Evolutionary conservation across 352 stramenopile species (phyloP).

Genomic region (Phytophthora megakarya): DNA sequence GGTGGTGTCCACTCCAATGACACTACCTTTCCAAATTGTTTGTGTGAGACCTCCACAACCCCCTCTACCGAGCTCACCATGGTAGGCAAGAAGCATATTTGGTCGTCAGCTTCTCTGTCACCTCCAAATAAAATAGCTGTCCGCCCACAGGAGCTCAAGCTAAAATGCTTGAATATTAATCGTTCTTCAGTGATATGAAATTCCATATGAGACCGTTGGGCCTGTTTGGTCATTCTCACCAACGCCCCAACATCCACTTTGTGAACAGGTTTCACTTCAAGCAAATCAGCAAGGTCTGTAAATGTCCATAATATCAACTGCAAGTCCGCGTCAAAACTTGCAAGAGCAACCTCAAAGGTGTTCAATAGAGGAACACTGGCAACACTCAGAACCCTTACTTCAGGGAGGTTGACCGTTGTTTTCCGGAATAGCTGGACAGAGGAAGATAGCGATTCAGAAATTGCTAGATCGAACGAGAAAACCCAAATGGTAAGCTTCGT

Average conservation of each 20-base stretch:
- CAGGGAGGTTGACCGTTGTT: constrained; percentile 37
- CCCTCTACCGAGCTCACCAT: constrained; percentile 63
- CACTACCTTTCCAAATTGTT: constrained; percentile 64
- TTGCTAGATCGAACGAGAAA: constrained; percentile 47
- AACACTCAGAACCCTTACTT: constrained; percentile 41
- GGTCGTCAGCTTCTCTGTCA: constrained; percentile 26
- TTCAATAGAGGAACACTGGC: constrained; percentile 51
- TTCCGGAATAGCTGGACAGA: constrained; percentile 55
- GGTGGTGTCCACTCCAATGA: constrained; percentile 72
- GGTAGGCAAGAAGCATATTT: constrained; percentile 56
- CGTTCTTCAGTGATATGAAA: constrained; percentile 47
- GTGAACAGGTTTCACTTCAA: constrained; percentile 46
- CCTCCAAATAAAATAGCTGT: constrained; percentile 57
- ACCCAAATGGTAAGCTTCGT: constrained; percentile 59
- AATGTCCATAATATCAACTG: constrained; percentile 63
- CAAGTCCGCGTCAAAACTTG: constrained; percentile 45
- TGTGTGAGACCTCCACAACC: constrained; percentile 53
- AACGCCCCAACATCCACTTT: constrained; percentile 44
- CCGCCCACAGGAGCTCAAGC: constrained; percentile 60
- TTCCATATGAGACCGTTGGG: constrained; percentile 37
- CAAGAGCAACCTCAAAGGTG: constrained; percentile 53
- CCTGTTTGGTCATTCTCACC: constrained; percentile 24
- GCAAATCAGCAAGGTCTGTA: constrained; percentile 56
- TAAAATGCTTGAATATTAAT: constrained; percentile 55
- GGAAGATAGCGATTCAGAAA: constrained; percentile 4